Base-by-base conservation (phyloP, 2,329 filamentous ascomycete species). In the Alternaria ventricosa region DNA sequence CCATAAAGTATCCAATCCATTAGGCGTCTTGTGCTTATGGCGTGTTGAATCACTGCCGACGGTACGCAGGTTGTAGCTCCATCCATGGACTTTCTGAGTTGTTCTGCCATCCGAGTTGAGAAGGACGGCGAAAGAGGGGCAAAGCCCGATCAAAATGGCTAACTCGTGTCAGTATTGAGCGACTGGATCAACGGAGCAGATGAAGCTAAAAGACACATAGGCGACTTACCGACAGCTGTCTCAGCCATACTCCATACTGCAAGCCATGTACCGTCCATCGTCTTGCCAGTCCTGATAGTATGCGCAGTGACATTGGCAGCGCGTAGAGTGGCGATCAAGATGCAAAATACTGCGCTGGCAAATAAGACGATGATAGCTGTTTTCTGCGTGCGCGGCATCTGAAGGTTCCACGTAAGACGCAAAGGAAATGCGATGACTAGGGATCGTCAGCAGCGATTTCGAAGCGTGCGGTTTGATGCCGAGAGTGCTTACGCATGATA, bases 181-280 rank as follows among this genome's bases (percentile, higher is more conserved):
- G 18, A 18, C 25, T 20, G 3, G 1, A 33, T 8, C 4, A 33
- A 20, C n/a, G 9, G 18, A 51, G 47, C n/a, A 1, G 55, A 46
- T 1, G 23, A 15, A 2, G 69, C 60, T 4, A 3, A 20, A 6
- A 56, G 41, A 60, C 36, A 5, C 4, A 41, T 60, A 8, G 74
- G 22, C 0, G 67, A 4, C 75, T 73, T 63, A 65, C 68, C 36
- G 3, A 44, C 53, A 15, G 53, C 53, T 9, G 33, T 44, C 23
- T 59, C 57, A 4, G 33, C 46, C 55, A 58, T 58, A 10, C 55
- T 28, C 45, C 45, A 58, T 7, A 58, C 44, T 22, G 55, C 55
- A n/a, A 58, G 55, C 55, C 45, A 58, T 18, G 45, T 58, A n/a
- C 55, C 55, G 10, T 58, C 55, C 28, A 51, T 50, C 5, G 20